Evolutionary conservation across 169 alveolate species (phyloP).

Genomic region (Plasmodium inui): DNA sequence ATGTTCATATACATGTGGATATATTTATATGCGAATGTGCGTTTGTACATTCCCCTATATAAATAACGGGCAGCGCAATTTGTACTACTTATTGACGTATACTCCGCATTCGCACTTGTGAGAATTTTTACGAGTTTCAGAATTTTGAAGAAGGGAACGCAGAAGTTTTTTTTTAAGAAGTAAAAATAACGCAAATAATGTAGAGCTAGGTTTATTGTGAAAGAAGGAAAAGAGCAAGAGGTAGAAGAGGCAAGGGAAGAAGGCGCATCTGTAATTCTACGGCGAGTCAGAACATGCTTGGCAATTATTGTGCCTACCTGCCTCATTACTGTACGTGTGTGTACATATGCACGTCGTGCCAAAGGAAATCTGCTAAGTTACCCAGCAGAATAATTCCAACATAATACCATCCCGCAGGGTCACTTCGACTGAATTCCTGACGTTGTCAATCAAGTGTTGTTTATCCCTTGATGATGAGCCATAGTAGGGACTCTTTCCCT

Average conservation of each 20-base stretch:
- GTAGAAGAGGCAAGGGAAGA: too few relatives aligned
- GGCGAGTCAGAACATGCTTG: neutral
- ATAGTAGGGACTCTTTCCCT: neutral
- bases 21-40: neutral
- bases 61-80: neutral
- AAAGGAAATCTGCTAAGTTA: neutral
- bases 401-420: neutral
- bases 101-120: neutral
- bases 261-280: neutral
- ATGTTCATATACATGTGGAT: neutral
- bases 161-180: neutral
- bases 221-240: neutral
- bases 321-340: neutral
- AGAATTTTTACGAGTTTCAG: neutral
- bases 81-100: neutral
- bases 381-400: neutral
- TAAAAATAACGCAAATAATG: neutral
- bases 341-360: neutral
- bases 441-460: neutral
- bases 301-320: neutral
- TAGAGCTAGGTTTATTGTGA: neutral
- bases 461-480: neutral
- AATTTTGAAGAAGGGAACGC: neutral
- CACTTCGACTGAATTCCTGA: neutral
- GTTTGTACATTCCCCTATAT: neutral